Evolutionary conservation across 2,329 filamentous ascomycete species (phyloP).

Genomic region (Orbilia oligospora): DNA sequence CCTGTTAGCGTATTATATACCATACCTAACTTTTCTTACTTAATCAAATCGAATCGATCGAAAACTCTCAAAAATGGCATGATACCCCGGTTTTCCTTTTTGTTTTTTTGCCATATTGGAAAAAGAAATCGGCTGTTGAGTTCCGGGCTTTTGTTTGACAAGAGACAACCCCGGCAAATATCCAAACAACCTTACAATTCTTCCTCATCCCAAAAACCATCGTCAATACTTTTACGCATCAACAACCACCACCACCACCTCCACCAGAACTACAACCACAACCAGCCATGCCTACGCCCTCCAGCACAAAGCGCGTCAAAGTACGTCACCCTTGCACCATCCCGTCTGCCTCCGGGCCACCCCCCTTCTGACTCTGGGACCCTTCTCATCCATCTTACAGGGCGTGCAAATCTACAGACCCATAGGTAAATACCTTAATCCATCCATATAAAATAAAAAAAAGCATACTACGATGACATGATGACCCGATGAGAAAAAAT

Average conservation of each 20-base stretch:
- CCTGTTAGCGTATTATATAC: too few relatives aligned
- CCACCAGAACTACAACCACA: too few relatives aligned
- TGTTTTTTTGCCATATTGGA: too few relatives aligned
- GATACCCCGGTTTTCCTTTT: too few relatives aligned
- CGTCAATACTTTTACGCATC: too few relatives aligned
- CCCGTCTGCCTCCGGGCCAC: conserved; percentile 22
- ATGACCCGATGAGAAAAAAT: background rate
- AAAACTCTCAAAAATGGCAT: too few relatives aligned
- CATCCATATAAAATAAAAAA: background rate
- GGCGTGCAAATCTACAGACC: conserved; percentile 62
- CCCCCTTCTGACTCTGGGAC: background rate
- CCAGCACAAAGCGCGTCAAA: conserved; percentile 60
- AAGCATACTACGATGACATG: background rate
- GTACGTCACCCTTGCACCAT: conserved; percentile 48
- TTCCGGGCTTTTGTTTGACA: too few relatives aligned
- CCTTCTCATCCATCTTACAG: conserved; percentile 31
- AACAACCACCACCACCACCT: conserved; percentile 16
- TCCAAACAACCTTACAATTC: background rate
- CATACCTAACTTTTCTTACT: too few relatives aligned
- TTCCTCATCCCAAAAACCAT: background rate
- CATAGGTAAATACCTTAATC: conserved; percentile 50
- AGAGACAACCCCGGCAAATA: background rate
- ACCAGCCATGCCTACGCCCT: conserved; percentile 47
- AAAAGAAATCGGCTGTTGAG: too few relatives aligned
- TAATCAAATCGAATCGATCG: too few relatives aligned